Conservation (phyloP, 495 filamentous ascomycete species). For the Bacidia rubella region DNA sequence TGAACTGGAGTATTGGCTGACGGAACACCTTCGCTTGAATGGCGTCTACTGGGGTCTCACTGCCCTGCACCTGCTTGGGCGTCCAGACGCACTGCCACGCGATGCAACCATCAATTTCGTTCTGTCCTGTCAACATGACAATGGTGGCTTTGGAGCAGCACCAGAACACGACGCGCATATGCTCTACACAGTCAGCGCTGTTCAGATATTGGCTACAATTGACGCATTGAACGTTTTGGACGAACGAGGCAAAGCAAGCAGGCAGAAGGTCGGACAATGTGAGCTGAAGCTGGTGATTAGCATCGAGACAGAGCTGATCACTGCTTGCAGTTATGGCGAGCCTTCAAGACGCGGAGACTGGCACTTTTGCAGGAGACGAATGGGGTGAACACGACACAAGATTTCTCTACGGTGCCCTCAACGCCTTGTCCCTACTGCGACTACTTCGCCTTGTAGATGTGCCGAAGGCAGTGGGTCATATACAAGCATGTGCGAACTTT, state of each 20-base stretch:
- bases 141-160: slow-evolving; percentile 83
- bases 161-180: slow-evolving; percentile 93
- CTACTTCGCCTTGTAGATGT: slow-evolving; percentile 61
- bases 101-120: slow-evolving; percentile 80
- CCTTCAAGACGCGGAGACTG: slow-evolving; percentile 66
- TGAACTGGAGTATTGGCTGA: slow-evolving; percentile 93
- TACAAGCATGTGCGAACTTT: slow-evolving; percentile 73
- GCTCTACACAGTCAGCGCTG: slow-evolving; percentile 82
- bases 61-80: slow-evolving; percentile 70
- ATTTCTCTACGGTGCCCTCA: slow-evolving; percentile 80
- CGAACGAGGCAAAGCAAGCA: slow-evolving; percentile 47
- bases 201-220: slow-evolving; percentile 76
- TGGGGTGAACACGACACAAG: slow-evolving; percentile 95
- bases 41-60: slow-evolving; percentile 95
- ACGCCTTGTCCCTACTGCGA: slow-evolving; percentile 68
- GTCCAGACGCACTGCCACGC: slow-evolving; percentile 66
- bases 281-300: slow-evolving; percentile 21
- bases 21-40: slow-evolving; percentile 86
- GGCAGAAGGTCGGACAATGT: slow-evolving; percentile 61
- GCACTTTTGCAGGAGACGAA: slow-evolving; percentile 82
- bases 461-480: slow-evolving; percentile 59
- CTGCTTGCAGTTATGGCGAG: slow-evolving; percentile 56
- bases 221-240: slow-evolving; percentile 80
- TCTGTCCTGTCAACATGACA: slow-evolving; percentile 74
- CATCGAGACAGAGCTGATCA: background rate